Conservation (phyloP, 495 filamentous ascomycete species). For the Tuber indicum region DNA sequence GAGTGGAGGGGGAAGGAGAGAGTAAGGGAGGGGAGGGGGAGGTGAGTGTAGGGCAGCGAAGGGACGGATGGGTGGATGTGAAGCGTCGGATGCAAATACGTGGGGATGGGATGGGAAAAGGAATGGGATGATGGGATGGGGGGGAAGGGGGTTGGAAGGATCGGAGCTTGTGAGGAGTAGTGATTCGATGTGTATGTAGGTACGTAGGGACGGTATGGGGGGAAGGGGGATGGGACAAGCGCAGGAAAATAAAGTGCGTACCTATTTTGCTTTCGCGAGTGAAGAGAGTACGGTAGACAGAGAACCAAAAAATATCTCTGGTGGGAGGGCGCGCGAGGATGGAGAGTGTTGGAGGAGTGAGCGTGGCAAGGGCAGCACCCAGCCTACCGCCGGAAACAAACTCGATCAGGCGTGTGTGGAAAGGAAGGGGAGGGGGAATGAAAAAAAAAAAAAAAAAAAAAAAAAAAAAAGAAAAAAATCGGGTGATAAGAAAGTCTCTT, state of each 20-base stretch:
- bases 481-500: neutral
- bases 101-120: conserved; percentile 6
- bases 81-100: conserved; percentile 33
- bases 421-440: conserved; percentile 7
- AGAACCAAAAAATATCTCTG: conserved; percentile 38
- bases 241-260: conserved; percentile 41
- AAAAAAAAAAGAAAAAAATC: conserved; percentile 5
- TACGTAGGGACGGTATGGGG: conserved; percentile 2
- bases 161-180: conserved; percentile 33
- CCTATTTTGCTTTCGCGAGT: conserved; percentile 41
- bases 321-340: conserved; percentile 38
- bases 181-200: conserved; percentile 34
- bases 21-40: neutral
- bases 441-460: neutral
- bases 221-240: conserved; percentile 38
- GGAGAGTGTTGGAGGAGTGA: conserved; percentile 37
- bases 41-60: neutral
- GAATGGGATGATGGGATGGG: conserved; percentile 27
- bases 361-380: conserved; percentile 39
- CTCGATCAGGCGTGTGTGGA: conserved; percentile 30
- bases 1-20: conserved; percentile 34
- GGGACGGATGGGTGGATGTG: conserved; percentile 32
- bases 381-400: conserved; percentile 35
- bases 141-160: conserved; percentile 30
- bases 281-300: conserved; percentile 32